Evolutionary conservation across 331 rosid species (phyloP).

Genomic region (Quercus lobata): DNA sequence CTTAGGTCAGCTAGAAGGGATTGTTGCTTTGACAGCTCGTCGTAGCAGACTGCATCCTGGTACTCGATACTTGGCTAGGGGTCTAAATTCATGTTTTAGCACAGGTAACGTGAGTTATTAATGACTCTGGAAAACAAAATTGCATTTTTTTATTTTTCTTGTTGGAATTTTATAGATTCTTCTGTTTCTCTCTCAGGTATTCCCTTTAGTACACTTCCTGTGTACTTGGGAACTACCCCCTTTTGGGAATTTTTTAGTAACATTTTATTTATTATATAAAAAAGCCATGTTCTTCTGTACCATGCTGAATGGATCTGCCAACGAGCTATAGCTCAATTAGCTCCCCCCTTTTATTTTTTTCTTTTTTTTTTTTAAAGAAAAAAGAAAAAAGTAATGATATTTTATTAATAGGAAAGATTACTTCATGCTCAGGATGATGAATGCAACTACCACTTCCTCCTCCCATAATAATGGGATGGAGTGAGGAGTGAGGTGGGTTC

Average conservation of each 20-base stretch:
- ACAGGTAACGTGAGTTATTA: conserved; percentile 57
- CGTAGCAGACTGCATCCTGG: conserved; percentile 99
- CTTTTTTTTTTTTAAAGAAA: too few species aligned
- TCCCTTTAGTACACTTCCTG: not conserved
- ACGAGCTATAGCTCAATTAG: too few species aligned
- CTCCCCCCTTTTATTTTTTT: too few species aligned
- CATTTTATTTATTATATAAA: not conserved
- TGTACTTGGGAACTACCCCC: not conserved
- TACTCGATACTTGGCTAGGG: conserved; percentile 97
- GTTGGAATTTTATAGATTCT: not conserved
- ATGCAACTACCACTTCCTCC: too few species aligned
- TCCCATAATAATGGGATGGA: too few species aligned
- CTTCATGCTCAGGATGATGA: too few species aligned
- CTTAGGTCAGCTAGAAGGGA: conserved; percentile 87
- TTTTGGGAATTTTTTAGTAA: not conserved
- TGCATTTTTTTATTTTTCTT: not conserved
- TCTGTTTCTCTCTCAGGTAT: not conserved
- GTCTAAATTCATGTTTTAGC: conserved; percentile 92
- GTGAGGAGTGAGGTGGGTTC: too few species aligned
- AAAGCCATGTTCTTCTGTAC: not conserved
- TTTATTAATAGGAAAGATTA: too few species aligned
- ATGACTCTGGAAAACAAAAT: conserved; percentile 8
- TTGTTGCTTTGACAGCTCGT: conserved; percentile 86
- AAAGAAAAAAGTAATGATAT: too few species aligned
- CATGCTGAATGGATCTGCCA: not conserved